These are phyloP conservation scores for Monilinia aucupariae DNA, from an alignment of 2,329 filamentous ascomycete genomes.

Conservation along the genomic window DNA sequence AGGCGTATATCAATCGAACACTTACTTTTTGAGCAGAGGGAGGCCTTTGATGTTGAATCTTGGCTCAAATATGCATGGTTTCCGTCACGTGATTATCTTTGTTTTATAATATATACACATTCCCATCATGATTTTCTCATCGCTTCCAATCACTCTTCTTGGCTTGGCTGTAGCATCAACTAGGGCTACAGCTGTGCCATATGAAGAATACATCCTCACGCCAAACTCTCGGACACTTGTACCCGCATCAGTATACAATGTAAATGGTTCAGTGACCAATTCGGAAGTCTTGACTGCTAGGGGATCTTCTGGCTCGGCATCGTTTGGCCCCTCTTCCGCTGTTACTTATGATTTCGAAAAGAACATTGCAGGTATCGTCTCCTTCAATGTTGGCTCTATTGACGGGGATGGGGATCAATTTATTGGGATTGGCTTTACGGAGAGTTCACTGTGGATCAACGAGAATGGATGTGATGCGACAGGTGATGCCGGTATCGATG, in stretches of 20 bases:
- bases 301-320: constrained; percentile 15
- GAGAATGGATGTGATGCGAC: constrained; percentile 43
- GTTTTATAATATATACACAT: background rate
- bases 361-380: constrained; percentile 39
- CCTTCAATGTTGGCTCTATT: constrained; percentile 32
- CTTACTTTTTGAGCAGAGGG: too few relatives aligned
- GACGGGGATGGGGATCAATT: constrained; percentile 28
- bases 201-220: constrained; percentile 36
- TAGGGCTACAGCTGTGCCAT: constrained; percentile 25
- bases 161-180: background rate
- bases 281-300: constrained; percentile 19
- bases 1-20: too few relatives aligned
- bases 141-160: background rate
- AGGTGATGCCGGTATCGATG: constrained; percentile 42
- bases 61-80: background rate
- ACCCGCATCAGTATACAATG: constrained; percentile 30
- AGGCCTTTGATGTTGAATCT: background rate
- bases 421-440: constrained; percentile 39
- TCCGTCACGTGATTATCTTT: background rate
- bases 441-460: constrained; percentile 44
- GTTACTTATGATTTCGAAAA: constrained; percentile 39
- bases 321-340: constrained; percentile 33
- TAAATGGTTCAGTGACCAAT: constrained; percentile 34
- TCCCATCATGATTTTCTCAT: background rate
- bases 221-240: constrained; percentile 31